phyloP scores from a whole-genome alignment of 2,329 filamentous ascomycete genomes.

The Tolypocladium pustulatum region DNA sequence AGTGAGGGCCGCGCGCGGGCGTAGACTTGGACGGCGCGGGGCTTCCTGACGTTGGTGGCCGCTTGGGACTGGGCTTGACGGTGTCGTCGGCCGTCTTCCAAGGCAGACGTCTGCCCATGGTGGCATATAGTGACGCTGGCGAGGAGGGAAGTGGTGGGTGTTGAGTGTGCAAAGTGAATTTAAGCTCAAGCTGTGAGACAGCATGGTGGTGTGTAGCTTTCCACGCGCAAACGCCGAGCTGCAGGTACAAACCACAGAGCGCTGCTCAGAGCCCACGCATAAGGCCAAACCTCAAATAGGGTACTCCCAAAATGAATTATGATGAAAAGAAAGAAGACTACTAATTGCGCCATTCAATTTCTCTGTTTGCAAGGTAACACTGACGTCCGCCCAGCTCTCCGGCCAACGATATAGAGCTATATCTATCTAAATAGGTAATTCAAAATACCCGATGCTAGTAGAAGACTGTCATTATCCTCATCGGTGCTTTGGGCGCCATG shows the following conservation, averaged over 20 bases:
- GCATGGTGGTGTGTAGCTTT: background rate
- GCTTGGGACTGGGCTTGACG: conserved; percentile 4
- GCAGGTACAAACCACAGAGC: background rate
- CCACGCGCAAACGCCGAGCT: background rate
- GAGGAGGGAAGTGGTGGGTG: background rate
- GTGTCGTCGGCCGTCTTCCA: conserved; percentile 27
- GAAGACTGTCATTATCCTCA: too few species aligned
- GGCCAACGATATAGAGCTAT: too few species aligned
- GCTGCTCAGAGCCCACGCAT: background rate
- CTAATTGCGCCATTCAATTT: too few species aligned
- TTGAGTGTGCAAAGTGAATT: background rate
- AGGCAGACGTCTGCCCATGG: conserved; percentile 41
- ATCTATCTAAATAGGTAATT: too few species aligned
- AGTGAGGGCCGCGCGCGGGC: background rate
- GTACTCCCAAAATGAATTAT: too few species aligned
- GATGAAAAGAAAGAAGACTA: too few species aligned
- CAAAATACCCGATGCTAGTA: too few species aligned
- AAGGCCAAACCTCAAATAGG: too few species aligned
- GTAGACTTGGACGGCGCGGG: background rate
- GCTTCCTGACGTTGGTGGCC: background rate
- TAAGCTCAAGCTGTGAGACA: background rate
- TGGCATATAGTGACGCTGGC: background rate
- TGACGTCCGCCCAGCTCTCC: too few species aligned
- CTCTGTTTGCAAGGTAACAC: too few species aligned
- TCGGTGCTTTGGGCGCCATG: too few species aligned